Percentiles rank a stretch among this genome's conserved stretches.
Evolutionary conservation across 805 yeast genomes (phyloP).

Genomic region (Wickerhamiella azyma): DNA sequence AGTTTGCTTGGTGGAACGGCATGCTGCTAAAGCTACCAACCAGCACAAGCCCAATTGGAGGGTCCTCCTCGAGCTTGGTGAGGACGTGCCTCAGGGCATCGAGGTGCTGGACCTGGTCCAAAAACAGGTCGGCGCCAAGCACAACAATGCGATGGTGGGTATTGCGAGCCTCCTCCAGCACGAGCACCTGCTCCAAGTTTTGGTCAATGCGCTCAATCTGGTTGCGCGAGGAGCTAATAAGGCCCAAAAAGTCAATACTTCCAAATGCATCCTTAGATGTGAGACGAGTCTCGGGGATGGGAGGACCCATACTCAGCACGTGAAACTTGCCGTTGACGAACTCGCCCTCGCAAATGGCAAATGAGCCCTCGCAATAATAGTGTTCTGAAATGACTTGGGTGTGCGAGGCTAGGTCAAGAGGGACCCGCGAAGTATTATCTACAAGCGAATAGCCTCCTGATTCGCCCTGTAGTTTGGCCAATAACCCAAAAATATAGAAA

Average conservation of each 20-base stretch:
- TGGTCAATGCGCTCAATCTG: slow-evolving; percentile 42
- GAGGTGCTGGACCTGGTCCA: slow-evolving; percentile 46
- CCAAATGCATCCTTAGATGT: slow-evolving; percentile 60
- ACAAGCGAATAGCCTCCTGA: slow-evolving; percentile 54
- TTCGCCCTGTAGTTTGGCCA: slow-evolving; percentile 40
- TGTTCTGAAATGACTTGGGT: slow-evolving; percentile 49
- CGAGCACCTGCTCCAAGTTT: slow-evolving; percentile 40
- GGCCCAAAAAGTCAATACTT: slow-evolving; percentile 53
- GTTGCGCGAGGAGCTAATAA: slow-evolving; percentile 25
- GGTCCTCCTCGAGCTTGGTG: slow-evolving; percentile 36
- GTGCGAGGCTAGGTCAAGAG: slow-evolving; percentile 42
- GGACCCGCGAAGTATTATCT: slow-evolving; percentile 66
- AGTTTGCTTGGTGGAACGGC: slow-evolving; percentile 39
- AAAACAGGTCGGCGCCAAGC: slow-evolving; percentile 59
- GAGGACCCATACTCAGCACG: slow-evolving; percentile 68
- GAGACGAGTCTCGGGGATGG: slow-evolving; percentile 71
- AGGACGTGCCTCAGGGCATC: slow-evolving; percentile 58
- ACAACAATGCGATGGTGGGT: slow-evolving; percentile 47
- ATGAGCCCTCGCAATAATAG: slow-evolving; percentile 59
- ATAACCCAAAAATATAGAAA: slow-evolving; percentile 66
- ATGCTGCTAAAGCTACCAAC: slow-evolving; percentile 66
- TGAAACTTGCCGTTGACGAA: slow-evolving; percentile 50
- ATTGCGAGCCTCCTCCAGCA: slow-evolving; percentile 40
- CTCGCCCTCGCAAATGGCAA: slow-evolving; percentile 72
- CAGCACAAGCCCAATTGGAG: slow-evolving; percentile 59